Base-by-base conservation (phyloP, 2,329 filamentous ascomycete species). In the Parastagonospora nodorum region DNA sequence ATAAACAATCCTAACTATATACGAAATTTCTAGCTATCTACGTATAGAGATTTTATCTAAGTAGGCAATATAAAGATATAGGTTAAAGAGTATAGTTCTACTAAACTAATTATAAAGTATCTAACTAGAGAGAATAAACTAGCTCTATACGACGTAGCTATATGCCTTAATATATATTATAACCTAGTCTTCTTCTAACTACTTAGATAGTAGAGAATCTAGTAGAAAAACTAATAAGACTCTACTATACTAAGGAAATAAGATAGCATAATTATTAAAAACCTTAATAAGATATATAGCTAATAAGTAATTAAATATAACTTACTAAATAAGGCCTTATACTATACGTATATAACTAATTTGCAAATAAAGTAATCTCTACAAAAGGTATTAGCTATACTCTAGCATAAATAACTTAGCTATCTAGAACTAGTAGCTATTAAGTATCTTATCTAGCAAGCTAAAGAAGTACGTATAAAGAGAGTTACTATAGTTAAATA, bases 171-270 rank as follows among this genome's bases (percentile, higher is more conserved):
- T 28, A 14, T 48, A 32, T 28, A 24, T 8, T 48, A 36, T 16
- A 48, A 48, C 31, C 45, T 48, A 33, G 45, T 48, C 12, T 48
- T 15, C 5, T 48, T 42, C 16, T 19, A 16, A 29, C 24, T 42
- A 9, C 37, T 48, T n/a, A 28, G 32, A 10, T 14, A 38, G 10
- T 15, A 48, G 29, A 14, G 27, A 14, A 42, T 48, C 37, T 48
- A 42, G 45, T 42, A 42, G 38, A 36, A 48, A 42, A 42, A 11
- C 10, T 27, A 48, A 31, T 10, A 24, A 35, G 5, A 42, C n/a
- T 27, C 19, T 33, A 48, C 15, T 5, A 36, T 28, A 42, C 15
- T 48, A 24, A 35, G 32, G n/a, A 35, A 14, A 35, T n/a, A 35
- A 8, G 32, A 48, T 28, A 42, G 32, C 4, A 42, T n/a, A 27